Evolutionary conservation across 1,284 basidiomycete species (phyloP).

Genomic region (Trichosporon sp.): DNA sequence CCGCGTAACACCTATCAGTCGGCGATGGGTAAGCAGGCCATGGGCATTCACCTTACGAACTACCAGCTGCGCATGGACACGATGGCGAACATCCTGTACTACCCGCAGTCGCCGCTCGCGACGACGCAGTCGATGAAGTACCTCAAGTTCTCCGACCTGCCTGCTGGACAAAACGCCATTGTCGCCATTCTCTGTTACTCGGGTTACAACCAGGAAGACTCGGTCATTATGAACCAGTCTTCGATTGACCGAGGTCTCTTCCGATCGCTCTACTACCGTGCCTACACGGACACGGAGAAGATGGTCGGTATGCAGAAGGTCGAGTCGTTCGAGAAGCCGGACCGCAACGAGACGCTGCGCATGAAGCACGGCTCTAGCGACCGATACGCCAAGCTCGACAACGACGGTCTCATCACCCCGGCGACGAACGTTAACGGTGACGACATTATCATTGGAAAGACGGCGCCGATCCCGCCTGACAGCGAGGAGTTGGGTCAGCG

Average conservation of each 20-base stretch:
- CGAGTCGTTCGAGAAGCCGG: slow-evolving; percentile 97
- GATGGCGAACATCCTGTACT: slow-evolving; percentile 98
- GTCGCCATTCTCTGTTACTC: slow-evolving; percentile 98
- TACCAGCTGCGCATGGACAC: slow-evolving; percentile 96
- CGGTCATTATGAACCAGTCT: slow-evolving; percentile 99
- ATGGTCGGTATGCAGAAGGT: slow-evolving; percentile 85
- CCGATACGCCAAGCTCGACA: slow-evolving; percentile 90
- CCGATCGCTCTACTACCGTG: slow-evolving; percentile 96
- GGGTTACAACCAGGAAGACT: slow-evolving; percentile 99
- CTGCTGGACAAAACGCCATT: slow-evolving; percentile 96
- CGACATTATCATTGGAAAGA: slow-evolving; percentile 99
- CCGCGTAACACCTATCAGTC: slow-evolving; percentile 99
- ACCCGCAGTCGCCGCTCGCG: slow-evolving; percentile 97
- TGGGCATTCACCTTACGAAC: slow-evolving; percentile 97
- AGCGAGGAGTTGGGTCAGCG: slow-evolving; percentile 95
- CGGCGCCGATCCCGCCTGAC: slow-evolving; percentile 91
- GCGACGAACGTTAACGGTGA: slow-evolving; percentile 93
- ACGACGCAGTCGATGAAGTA: slow-evolving; percentile 99
- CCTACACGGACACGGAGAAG: slow-evolving; percentile 98
- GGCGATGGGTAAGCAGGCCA: slow-evolving; percentile 99
- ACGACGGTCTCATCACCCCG: slow-evolving; percentile 90
- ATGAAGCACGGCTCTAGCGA: slow-evolving; percentile 87
- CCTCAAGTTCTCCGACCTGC: slow-evolving; percentile 92
- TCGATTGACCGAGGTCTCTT: slow-evolving; percentile 97
- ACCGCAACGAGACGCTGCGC: slow-evolving; percentile 82